Conservation (phyloP, 2,329 filamentous ascomycete genomes). For the Aureobasidium sp. region DNA sequence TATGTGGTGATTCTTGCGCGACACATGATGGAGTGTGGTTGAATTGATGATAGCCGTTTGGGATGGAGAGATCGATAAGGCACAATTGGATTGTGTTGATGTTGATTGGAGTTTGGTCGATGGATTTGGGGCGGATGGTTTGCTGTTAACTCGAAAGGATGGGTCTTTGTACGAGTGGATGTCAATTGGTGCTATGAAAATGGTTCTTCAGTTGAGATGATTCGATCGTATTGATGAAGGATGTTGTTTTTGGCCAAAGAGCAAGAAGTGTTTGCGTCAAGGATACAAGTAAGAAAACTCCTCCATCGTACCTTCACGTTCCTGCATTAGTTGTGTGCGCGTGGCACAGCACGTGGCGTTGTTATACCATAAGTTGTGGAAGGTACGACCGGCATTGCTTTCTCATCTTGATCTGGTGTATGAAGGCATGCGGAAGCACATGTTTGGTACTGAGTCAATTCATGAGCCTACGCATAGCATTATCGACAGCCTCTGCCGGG, state of each 20-base stretch:
- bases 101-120: too few relatives aligned
- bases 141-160: neutral
- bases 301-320: neutral
- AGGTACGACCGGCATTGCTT: neutral
- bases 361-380: neutral
- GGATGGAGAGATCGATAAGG: neutral
- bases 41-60: neutral
- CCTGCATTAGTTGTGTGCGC: neutral
- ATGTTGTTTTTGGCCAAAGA: neutral
- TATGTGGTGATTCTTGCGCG: neutral
- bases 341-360: slow-evolving; percentile 2
- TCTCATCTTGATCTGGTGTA: neutral
- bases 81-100: too few relatives aligned
- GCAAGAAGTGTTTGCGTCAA: neutral
- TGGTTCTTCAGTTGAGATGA: neutral
- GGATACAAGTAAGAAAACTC: neutral
- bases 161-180: neutral
- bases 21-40: neutral
- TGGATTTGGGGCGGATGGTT: too few relatives aligned
- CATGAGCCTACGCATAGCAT: neutral
- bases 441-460: neutral
- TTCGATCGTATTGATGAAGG: neutral
- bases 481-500: neutral
- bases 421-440: neutral
- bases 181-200: neutral